These are phyloP conservation scores for Alnus rubra DNA, from an alignment of 306 rosid genomes.

Conservation along the genomic window DNA sequence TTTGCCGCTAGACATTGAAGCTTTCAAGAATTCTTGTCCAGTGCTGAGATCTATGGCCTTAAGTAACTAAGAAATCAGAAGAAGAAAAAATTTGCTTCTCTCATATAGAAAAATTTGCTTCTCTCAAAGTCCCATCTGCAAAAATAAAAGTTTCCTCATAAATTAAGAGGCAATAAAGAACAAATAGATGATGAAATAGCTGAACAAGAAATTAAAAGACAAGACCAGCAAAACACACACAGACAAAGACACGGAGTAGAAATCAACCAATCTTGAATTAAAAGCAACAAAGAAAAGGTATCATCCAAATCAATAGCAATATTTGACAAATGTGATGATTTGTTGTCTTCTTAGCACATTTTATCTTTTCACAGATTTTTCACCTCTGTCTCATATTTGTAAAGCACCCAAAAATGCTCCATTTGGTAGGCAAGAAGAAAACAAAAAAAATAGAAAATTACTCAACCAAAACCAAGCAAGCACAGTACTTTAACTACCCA, in stretches of 20 bases:
- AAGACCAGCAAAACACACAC: not conserved
- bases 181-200: not conserved
- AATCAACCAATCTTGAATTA: not conserved
- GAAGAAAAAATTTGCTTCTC: constrained; percentile 1
- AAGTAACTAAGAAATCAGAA: constrained; percentile 11
- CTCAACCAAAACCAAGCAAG: too few species aligned
- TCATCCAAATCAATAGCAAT: too few species aligned
- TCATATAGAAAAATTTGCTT: not conserved
- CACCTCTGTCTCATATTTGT: too few species aligned
- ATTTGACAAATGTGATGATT: too few species aligned
- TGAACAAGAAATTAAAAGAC: not conserved
- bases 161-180: not conserved
- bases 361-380: too few species aligned
- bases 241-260: not conserved
- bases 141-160: not conserved
- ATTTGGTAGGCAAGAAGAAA: too few species aligned
- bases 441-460: too few species aligned
- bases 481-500: too few species aligned
- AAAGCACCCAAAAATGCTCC: too few species aligned
- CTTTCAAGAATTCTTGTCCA: constrained; percentile 27
- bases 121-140: not conserved
- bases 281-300: too few species aligned
- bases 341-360: too few species aligned
- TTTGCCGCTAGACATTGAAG: constrained; percentile 53
- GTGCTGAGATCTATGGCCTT: constrained; percentile 23